phyloP scores from a whole-genome alignment of 495 filamentous ascomycete genomes.

The Hyphodiscus hymeniophilus region DNA sequence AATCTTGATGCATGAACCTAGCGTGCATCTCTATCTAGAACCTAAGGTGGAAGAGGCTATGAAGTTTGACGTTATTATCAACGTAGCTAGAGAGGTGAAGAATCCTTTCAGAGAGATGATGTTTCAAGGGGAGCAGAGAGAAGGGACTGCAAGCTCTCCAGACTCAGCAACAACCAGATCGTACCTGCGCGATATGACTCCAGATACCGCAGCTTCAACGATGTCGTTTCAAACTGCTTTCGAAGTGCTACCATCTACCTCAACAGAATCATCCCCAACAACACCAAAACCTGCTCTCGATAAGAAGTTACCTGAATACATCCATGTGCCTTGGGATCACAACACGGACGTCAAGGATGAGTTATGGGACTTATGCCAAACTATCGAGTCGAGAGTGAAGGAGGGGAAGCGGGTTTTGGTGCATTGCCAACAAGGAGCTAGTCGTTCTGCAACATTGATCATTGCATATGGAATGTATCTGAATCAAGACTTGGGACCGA shows the following conservation, averaged over 20 bases:
- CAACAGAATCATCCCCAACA: slow-evolving; percentile 37
- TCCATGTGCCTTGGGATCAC: slow-evolving; percentile 96
- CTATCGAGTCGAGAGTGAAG: slow-evolving; percentile 70
- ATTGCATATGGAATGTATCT: slow-evolving; percentile 95
- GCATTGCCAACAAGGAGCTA: slow-evolving; percentile 94
- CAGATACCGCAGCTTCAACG: slow-evolving; percentile 62
- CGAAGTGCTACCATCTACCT: slow-evolving; percentile 39
- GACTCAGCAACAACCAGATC: slow-evolving; percentile 24
- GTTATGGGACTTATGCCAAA: slow-evolving; percentile 72
- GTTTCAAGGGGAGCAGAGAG: slow-evolving; percentile 13
- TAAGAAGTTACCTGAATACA: slow-evolving; percentile 69
- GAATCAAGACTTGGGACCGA: slow-evolving; percentile 77
- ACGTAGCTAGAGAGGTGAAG: slow-evolving; percentile 87
- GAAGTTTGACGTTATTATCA: slow-evolving; percentile 86
- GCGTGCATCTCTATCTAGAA: slow-evolving; percentile 88
- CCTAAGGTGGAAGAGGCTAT: slow-evolving; percentile 78
- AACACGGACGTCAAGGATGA: slow-evolving; percentile 93
- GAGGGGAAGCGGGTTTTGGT: slow-evolving; percentile 82
- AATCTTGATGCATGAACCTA: slow-evolving; percentile 84
- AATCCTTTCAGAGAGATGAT: slow-evolving; percentile 66
- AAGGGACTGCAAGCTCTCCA: slow-evolving; percentile 6
- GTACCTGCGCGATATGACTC: slow-evolving; percentile 41
- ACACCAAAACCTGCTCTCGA: slow-evolving; percentile 47
- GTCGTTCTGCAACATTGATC: slow-evolving; percentile 90
- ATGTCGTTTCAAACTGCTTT: slow-evolving; percentile 67